A percentile compares a stretch with the other conserved stretches of the same genome.
These are phyloP conservation scores for Xylaria polymorpha DNA, from an alignment of 2,329 filamentous ascomycete species.

Conservation along the genomic window DNA sequence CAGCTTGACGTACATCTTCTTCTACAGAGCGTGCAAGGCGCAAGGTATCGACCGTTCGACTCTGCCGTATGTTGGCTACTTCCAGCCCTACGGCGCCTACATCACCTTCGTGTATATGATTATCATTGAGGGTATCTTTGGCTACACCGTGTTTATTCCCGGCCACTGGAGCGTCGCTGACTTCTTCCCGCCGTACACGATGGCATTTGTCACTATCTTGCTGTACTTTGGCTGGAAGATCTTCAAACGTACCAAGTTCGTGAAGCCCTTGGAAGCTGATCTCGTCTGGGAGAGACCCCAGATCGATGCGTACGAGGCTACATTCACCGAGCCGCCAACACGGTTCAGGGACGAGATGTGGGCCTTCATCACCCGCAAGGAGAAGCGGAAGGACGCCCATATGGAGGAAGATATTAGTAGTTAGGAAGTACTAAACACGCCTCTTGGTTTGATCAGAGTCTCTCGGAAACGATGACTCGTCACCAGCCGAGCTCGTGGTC, in stretches of 20 bases:
- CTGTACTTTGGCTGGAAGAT: conserved; percentile 73
- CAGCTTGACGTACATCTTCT: conserved; percentile 67
- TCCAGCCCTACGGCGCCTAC: conserved; percentile 69
- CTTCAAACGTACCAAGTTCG: conserved; percentile 66
- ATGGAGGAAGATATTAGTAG: conserved; percentile 41
- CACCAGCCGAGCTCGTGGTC: neutral
- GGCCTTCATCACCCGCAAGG: conserved; percentile 53
- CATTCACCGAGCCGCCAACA: conserved; percentile 57
- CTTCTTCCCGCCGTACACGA: conserved; percentile 63
- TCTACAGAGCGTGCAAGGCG: conserved; percentile 64
- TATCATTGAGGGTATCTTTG: conserved; percentile 62
- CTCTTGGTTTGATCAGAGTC: neutral
- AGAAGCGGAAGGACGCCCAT: conserved; percentile 41
- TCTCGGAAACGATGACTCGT: conserved; percentile 15
- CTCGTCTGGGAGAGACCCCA: conserved; percentile 69
- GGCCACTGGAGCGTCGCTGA: conserved; percentile 51
- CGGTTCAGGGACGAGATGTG: conserved; percentile 61
- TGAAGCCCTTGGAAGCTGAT: conserved; percentile 66
- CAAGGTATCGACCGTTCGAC: conserved; percentile 63
- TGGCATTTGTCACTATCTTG: conserved; percentile 60
- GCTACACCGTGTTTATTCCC: conserved; percentile 63
- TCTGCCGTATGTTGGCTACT: conserved; percentile 67
- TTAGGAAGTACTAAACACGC: neutral
- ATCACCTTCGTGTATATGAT: conserved; percentile 57
- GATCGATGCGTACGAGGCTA: conserved; percentile 65